Evolutionary conservation across 2,329 filamentous ascomycete genomes (phyloP), one percentile per base, ranked within the genome.

Genomic region (Aspergillus flavus): DNA sequence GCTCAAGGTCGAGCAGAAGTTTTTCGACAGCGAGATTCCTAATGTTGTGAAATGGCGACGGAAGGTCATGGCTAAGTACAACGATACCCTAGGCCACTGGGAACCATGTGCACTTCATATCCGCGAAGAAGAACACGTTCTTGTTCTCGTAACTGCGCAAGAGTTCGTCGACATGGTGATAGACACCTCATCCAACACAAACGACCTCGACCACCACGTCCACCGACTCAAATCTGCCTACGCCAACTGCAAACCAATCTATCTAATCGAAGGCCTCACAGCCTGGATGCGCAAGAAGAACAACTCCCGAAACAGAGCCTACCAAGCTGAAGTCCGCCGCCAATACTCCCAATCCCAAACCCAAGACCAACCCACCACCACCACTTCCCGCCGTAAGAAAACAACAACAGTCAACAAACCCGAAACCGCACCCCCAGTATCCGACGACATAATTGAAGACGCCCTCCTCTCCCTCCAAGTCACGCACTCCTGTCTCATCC

Each of bases 401-500:
- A 60, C 57, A 19, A 61, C 57, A 21, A 19, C 60, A 6, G 16
- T 69, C 58, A 68, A 83, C 77, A 73, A 83, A 78, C 65, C 81
- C 73, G 61, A 75, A 73, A 32, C 73, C 68, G 53, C 76, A 64
- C 63, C 84, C 41, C 85, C 87, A 59, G 79, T 94, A 30, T 85
- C 90, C 61, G 89, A 93, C 62, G 87, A 91, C 66, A 73, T 80
- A 26, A 81, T 94, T 52, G 91, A 94, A 72, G 89, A 92, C 68
- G 88, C 89, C 5, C 80, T 94, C 3, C 80, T 94, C 12, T 82
- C 86, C 19, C 79, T 94, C 5, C 91, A 94, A 74, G 83, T 94
- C 6, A 76, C 85, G 28, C 88, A 94, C 75, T 80, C 81, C 6
- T 86, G 86, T 26, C 79, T 92, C 4, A 87, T 94, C 52, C 90